Base-by-base conservation (phyloP, 495 filamentous ascomycete genomes). In the Rhypophila decipiens region DNA sequence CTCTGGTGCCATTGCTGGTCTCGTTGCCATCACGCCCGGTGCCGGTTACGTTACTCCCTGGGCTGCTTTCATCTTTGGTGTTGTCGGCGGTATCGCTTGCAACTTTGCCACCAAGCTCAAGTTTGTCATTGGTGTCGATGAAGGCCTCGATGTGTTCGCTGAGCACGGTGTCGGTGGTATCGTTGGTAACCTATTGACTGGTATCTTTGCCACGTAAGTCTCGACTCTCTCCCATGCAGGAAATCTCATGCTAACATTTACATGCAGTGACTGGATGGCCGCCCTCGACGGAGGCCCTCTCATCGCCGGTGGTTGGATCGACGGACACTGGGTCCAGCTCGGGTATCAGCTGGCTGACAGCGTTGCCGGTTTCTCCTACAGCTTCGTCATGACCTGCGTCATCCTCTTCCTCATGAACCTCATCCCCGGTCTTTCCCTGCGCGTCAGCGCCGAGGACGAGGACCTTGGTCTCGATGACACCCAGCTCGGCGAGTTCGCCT, bases 41-140 rank as follows among this genome's bases (percentile, higher is more conserved):
- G 90, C 89, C 42, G 86, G 93, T 33, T 95, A 78, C 57, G 88
- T 96, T 9, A 87, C 93, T 1, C 78, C 88, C 0, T 98, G 93
- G 93, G 77, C 90, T 7, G 88, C 93, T 20, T 80, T 97, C 21
- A 75, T 96, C 57, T 97, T 87, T 59, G 93, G 93, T 49, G 75
- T 95, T 35, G 79, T 91, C 33, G 90, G 88, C 42, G 91, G 85
- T 23, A 69, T 81, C 46, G 82, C 82, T 46, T 94, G 88, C 79
- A 98, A 98, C 68, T 96, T 95, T 61, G 91, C 87, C 29, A 98
- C 93, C 36, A 96, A 98, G 75, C 73, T 98, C 55, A 98, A 98
- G 74, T 97, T 93, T 67, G 58, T 90, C 38, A 65, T 98, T 31
- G 77, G 79, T 29, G 79, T 95, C 47, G 93, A 98, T 56, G 93